phyloP scores from a whole-genome alignment of 176 grass and related monocot genomes.

The Aechmea fasciata region DNA sequence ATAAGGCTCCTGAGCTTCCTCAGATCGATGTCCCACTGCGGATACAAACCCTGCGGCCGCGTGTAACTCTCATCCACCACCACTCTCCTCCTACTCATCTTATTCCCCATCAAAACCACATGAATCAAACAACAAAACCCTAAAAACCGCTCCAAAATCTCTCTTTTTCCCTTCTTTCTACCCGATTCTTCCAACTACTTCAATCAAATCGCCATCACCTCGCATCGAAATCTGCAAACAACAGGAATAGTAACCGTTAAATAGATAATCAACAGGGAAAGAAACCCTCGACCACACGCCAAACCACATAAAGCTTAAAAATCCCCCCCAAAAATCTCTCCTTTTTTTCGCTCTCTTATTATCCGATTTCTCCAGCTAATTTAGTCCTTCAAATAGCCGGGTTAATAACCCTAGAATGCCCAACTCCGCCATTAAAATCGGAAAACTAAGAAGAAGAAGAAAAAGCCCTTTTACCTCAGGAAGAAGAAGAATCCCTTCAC shows the following conservation, averaged over 20 bases:
- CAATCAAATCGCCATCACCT: too few species aligned
- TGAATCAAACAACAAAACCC: neutral
- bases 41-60: constrained; percentile 84
- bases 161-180: neutral
- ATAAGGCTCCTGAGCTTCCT: constrained; percentile 85
- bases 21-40: constrained; percentile 70
- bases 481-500: too few species aligned
- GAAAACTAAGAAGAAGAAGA: neutral
- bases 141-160: neutral
- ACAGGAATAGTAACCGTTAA: too few species aligned
- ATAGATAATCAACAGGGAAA: too few species aligned
- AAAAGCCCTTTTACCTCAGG: neutral
- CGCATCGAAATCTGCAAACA: too few species aligned
- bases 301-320: too few species aligned
- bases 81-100: constrained; percentile 31
- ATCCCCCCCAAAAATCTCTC: neutral
- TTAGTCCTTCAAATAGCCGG: neutral
- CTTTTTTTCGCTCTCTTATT: neutral
- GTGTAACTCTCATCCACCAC: constrained; percentile 81
- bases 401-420: neutral
- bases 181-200: neutral
- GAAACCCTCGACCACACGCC: too few species aligned
- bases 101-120: constrained; percentile 37
- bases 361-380: neutral
- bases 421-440: neutral